Conservation (phyloP, 805 yeast genomes). For the Metschnikowia reukaufii region DNA sequence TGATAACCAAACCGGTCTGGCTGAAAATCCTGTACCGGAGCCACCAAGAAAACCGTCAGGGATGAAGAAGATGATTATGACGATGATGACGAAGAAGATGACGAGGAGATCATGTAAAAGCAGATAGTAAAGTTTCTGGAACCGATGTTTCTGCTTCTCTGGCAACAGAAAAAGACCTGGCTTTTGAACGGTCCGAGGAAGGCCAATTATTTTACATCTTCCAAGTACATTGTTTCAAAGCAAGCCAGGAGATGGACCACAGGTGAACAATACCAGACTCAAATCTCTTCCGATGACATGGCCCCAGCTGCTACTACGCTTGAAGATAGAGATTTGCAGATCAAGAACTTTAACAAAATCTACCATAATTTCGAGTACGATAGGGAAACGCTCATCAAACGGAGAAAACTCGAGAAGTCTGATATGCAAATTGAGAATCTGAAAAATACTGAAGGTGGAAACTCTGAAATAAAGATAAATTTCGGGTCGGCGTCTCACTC, state of each 20-base stretch:
- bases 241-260: slow-evolving; percentile 8
- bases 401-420: slow-evolving; percentile 75
- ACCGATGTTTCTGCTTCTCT: slow-evolving; percentile 10
- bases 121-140: slow-evolving; percentile 22
- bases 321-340: slow-evolving; percentile 45
- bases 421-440: slow-evolving; percentile 62
- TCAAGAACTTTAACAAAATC: slow-evolving; percentile 66
- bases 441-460: slow-evolving; percentile 15
- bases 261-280: slow-evolving; percentile 14
- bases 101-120: slow-evolving; percentile 18
- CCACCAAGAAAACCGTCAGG: slow-evolving; percentile 7
- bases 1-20: not conserved
- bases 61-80: slow-evolving; percentile 24
- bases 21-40: not conserved
- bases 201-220: slow-evolving; percentile 34
- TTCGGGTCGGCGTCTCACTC: slow-evolving; percentile 41
- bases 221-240: slow-evolving; percentile 30
- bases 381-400: slow-evolving; percentile 68
- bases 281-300: slow-evolving; percentile 12
- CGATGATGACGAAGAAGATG: slow-evolving; percentile 23
- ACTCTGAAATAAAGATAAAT: slow-evolving; percentile 41
- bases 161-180: slow-evolving; percentile 3
- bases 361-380: slow-evolving; percentile 79
- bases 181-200: slow-evolving; percentile 25
- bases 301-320: slow-evolving; percentile 16